phyloP scores from a whole-genome alignment of 2,329 filamentous ascomycete genomes.

The Ophiocordyceps australis region DNA sequence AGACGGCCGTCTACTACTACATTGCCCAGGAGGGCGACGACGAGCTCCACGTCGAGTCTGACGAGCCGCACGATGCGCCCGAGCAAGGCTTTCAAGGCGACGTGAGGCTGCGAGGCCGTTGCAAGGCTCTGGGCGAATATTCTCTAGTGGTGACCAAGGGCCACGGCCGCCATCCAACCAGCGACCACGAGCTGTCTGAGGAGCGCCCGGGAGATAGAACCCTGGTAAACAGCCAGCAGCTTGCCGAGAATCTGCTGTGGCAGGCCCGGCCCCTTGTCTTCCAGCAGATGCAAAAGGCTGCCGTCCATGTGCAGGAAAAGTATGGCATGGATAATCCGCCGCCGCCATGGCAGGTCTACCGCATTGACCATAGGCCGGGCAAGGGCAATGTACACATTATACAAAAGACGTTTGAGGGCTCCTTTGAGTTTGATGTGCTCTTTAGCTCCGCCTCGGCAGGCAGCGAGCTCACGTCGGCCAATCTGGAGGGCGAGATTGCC shows the following conservation, averaged over 20 bases:
- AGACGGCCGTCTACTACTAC: constrained; percentile 70
- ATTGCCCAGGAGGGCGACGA: constrained; percentile 62
- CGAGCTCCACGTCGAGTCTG: constrained; percentile 37
- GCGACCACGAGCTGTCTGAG: constrained; percentile 47
- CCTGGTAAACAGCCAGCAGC: constrained; percentile 51
- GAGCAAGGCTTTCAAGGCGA: constrained; percentile 34
- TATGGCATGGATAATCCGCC: constrained; percentile 48
- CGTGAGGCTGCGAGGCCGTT: constrained; percentile 53
- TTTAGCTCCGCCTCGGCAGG: constrained; percentile 63
- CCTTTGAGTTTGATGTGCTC: constrained; percentile 85
- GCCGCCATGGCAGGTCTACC: constrained; percentile 72
- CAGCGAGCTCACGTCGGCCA: constrained; percentile 34
- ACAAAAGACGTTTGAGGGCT: constrained; percentile 78
- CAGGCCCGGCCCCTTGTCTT: constrained; percentile 53
- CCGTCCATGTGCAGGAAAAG: constrained; percentile 28
- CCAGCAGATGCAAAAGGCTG: constrained; percentile 30
- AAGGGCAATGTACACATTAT: constrained; percentile 70
- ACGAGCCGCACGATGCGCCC: constrained; percentile 30
- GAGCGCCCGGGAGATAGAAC: constrained; percentile 60
- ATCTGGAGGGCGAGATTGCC: constrained; percentile 53
- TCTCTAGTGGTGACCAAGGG: constrained; percentile 61
- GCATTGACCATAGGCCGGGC: constrained; percentile 49
- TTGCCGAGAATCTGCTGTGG: constrained; percentile 59
- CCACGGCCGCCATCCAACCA: constrained; percentile 37
- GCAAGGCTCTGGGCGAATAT: constrained; percentile 59